Base-by-base conservation (phyloP, 352 stramenopile genomes). In the Pythium dissotocum region DNA sequence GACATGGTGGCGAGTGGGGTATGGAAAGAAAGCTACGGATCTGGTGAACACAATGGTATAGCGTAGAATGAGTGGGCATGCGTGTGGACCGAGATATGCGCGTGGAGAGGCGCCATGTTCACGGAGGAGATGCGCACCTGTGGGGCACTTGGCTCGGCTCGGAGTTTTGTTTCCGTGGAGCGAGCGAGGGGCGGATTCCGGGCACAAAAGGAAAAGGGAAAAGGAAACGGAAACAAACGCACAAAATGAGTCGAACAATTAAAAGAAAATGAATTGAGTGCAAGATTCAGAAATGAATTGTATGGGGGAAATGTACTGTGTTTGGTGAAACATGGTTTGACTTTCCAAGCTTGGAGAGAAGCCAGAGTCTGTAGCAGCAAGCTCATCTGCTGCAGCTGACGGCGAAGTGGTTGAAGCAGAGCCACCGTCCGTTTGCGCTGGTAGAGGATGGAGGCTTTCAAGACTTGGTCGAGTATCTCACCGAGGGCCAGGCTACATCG, bases 1-100 rank as follows among this genome's bases (percentile, higher is more conserved):
- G 85, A 94, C 82, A 90, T 88, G 44, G 65, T 78, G 61, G 33
- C 12, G 42, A 60, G 60, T 52, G n/a, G 35, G 59, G 49, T 9
- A 35, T n/a, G 44, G 52, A 48, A 49, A 24, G 40, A 49, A 49
- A 49, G 40, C 40, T 49, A 49, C 40, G 40, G 40, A 49, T 49
- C 40, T 16, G 36, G 14, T 60, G 36, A 56, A 55, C 52, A 48
- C 10, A 55, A 30, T 26, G 9, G 14, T 3, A 4, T 30, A 65
- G 7, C 28, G 21, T 24, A 26, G 2, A 38, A 21, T 26, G 10
- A 5, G 30, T n/a, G 13, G 24, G 51, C 14, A 65, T 58, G 30
- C 32, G 8, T 65, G 40, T 42, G 24, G 42, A 35, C 4, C 10
- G 42, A 63, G 24, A 40, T 55, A 49, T 49, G 13, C 40, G 40